Conservation (phyloP, 2,329 filamentous ascomycete species). For the Diaporthe ampelina region DNA sequence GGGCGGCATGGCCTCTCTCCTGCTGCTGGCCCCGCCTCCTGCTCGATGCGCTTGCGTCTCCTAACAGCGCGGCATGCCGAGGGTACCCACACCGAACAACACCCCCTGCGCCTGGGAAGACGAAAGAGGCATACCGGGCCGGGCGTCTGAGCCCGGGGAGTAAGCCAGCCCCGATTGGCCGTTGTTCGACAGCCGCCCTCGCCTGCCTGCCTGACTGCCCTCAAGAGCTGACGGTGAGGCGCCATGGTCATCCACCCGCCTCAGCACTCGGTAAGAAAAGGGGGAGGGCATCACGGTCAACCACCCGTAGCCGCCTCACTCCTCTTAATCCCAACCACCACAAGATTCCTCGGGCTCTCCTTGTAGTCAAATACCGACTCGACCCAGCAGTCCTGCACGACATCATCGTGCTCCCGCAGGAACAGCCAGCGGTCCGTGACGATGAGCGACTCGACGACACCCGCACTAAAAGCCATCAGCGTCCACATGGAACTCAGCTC, state of each 20-base stretch:
- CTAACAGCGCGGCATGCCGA: slow-evolving; percentile 33
- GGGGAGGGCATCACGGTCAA: neutral
- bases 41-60: slow-evolving; percentile 3
- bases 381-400: slow-evolving; percentile 86
- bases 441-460: slow-evolving; percentile 89
- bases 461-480: slow-evolving; percentile 95
- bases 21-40: neutral
- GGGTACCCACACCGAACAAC: slow-evolving; percentile 12
- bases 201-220: neutral
- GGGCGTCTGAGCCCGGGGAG: neutral
- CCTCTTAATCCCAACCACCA: slow-evolving; percentile 89
- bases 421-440: slow-evolving; percentile 92
- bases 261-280: neutral
- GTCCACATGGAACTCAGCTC: slow-evolving; percentile 92
- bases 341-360: slow-evolving; percentile 89
- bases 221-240: neutral
- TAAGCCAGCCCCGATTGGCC: neutral
- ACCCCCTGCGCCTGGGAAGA: neutral
- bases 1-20: neutral
- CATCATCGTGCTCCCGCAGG: slow-evolving; percentile 80
- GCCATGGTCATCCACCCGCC: neutral
- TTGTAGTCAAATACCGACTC: slow-evolving; percentile 93
- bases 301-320: slow-evolving; percentile 37
- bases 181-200: neutral
- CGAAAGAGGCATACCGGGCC: slow-evolving; percentile 19